phyloP scores from a whole-genome alignment of 225 moss, liverwort and hornwort genomes.

The Pleurozium schreberi region DNA sequence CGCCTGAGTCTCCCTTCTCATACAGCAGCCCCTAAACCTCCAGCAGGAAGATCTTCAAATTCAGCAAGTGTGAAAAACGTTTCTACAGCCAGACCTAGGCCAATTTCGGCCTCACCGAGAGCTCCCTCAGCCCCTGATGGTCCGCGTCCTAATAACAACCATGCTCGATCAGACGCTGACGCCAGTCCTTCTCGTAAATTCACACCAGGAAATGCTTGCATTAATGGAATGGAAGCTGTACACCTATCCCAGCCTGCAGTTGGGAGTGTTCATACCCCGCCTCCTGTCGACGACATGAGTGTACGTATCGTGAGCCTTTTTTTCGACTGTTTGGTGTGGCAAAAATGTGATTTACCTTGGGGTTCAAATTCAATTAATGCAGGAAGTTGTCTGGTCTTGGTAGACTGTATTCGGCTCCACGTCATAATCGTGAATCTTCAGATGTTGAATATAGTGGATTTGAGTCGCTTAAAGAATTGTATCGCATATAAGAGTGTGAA shows the following conservation, averaged over 20 bases:
- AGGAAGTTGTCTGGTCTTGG: neutral
- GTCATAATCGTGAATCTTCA: neutral
- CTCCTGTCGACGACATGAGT: neutral
- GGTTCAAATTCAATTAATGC: neutral
- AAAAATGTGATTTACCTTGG: neutral
- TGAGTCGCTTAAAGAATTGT: neutral
- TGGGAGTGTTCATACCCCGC: neutral
- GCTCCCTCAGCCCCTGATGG: neutral
- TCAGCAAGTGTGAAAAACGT: neutral
- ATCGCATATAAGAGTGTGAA: neutral
- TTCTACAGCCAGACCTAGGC: neutral
- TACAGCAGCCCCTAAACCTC: neutral
- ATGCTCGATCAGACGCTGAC: neutral
- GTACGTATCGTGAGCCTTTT: constrained; percentile 14
- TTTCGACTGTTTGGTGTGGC: neutral
- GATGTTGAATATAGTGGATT: neutral
- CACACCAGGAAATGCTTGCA: neutral
- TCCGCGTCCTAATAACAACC: neutral
- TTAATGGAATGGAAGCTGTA: neutral
- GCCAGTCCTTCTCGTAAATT: neutral
- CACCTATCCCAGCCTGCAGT: neutral
- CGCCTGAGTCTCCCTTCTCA: neutral
- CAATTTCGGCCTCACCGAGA: neutral
- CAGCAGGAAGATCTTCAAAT: constrained; percentile 2
- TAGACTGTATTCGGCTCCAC: neutral